Percentiles rank a stretch among this genome's conserved stretches.
Evolutionary conservation across 768 basidiomycete genomes (phyloP).

Genomic region (Pisolithus orientalis): DNA sequence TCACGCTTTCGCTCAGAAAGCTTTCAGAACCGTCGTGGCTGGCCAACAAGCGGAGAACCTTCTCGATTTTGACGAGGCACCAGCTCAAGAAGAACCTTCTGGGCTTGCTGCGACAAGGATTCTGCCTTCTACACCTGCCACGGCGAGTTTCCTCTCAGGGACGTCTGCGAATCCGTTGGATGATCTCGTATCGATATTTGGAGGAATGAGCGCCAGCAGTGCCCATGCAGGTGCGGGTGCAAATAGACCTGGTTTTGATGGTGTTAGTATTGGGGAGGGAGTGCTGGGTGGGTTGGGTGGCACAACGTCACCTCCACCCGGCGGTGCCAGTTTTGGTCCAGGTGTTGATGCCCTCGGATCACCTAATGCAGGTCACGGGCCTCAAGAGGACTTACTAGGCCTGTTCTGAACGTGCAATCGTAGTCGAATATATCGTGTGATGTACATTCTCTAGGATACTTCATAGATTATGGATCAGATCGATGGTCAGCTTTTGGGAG

Average conservation of each 20-base stretch:
- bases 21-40: conserved; percentile 83
- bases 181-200: conserved; percentile 91
- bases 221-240: conserved; percentile 1
- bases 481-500: too few species aligned
- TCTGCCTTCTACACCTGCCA: conserved; percentile 64
- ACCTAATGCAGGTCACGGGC: conserved; percentile 22
- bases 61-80: conserved; percentile 84
- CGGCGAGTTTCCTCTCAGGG: conserved; percentile 67
- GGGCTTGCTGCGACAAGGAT: conserved; percentile 76
- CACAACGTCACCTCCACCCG: conserved; percentile 6
- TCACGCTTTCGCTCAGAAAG: conserved; percentile 67
- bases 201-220: conserved; percentile 36
- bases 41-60: conserved; percentile 94
- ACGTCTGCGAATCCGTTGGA: conserved; percentile 87
- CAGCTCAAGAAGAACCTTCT: conserved; percentile 57
- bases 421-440: too few species aligned
- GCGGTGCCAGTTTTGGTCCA: background rate
- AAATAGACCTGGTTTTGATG: background rate
- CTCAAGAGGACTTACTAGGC: conserved; percentile 50
- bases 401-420: conserved; percentile 35
- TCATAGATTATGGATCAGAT: too few species aligned
- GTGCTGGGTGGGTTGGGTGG: conserved; percentile 20
- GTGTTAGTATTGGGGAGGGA: conserved; percentile 8
- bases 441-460: too few species aligned
- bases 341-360: conserved; percentile 19